Conservation (phyloP, 371 early-diverging fungal genomes). For the Haplosporangium sp. region DNA sequence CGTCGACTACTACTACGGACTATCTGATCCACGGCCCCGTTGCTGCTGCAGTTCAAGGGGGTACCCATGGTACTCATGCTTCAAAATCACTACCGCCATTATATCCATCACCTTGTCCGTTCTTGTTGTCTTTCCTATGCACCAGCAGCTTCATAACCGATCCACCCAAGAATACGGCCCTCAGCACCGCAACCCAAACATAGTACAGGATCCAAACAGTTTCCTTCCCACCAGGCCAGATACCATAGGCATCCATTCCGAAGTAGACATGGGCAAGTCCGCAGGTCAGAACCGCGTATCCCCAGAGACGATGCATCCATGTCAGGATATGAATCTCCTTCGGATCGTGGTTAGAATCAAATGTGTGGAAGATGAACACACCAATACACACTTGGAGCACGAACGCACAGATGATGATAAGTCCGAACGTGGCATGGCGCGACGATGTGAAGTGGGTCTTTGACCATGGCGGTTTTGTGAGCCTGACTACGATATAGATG, state of each 20-base stretch:
- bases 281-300: conserved; percentile 14
- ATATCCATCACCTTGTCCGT: not conserved
- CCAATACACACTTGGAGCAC: conserved; percentile 31
- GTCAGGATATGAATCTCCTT: conserved; percentile 15
- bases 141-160: conserved; percentile 15
- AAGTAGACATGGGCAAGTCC: conserved; percentile 29
- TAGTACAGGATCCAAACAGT: conserved; percentile 22
- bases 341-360: conserved; percentile 15
- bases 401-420: conserved; percentile 20
- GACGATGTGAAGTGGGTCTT: conserved; percentile 1
- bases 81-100: not conserved
- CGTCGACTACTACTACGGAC: too few species aligned
- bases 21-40: too few species aligned
- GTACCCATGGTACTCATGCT: not conserved
- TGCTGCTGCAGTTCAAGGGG: not conserved
- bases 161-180: conserved; percentile 21
- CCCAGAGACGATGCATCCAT: conserved; percentile 39
- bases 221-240: conserved; percentile 30
- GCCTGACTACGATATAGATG: conserved; percentile 20
- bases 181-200: conserved; percentile 16
- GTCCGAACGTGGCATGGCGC: conserved; percentile 18
- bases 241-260: conserved; percentile 24
- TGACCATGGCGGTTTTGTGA: not conserved
- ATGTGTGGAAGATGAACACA: conserved; percentile 33
- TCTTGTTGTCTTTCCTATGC: not conserved